Percentiles rank a stretch among this genome's conserved stretches.
Evolutionary conservation across 257 asterid species (phyloP).

Genomic region (Gentiana macrophylla): DNA sequence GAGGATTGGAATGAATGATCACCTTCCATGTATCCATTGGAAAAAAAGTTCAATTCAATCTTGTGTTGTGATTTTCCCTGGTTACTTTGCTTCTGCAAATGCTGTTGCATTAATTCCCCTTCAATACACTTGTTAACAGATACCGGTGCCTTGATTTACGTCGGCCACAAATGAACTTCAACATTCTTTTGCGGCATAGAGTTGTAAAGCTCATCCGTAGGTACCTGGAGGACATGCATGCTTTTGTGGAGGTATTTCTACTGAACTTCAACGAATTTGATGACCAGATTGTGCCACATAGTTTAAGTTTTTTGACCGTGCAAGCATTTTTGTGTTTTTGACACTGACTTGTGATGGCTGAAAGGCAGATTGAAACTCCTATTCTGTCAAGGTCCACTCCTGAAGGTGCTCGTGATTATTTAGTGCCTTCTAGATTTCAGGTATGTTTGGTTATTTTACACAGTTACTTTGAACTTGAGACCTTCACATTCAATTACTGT

Average conservation of each 20-base stretch:
- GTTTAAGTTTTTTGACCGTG: constrained; percentile 6
- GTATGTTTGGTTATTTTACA: constrained; percentile 24
- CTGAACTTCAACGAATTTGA: constrained; percentile 6
- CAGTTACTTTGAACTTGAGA: background rate
- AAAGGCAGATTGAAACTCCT: constrained; percentile 99
- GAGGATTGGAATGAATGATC: background rate
- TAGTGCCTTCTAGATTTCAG: constrained; percentile 99
- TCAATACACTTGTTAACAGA: constrained; percentile 27
- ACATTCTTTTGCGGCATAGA: constrained; percentile 77
- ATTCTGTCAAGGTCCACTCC: constrained; percentile 97
- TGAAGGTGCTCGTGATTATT: constrained; percentile 98
- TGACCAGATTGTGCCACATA: constrained; percentile 1
- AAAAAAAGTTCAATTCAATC: background rate
- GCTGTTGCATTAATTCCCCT: constrained; percentile 8
- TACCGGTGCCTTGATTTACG: constrained; percentile 96
- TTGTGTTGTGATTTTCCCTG: background rate
- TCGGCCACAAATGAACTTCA: constrained; percentile 62
- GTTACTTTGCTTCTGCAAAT: background rate
- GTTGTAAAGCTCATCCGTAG: constrained; percentile 85
- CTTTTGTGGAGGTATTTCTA: constrained; percentile 83
- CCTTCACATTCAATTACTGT: background rate
- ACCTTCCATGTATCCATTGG: background rate
- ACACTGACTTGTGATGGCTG: constrained; percentile 64
- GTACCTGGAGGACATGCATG: constrained; percentile 80
- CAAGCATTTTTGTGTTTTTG: constrained; percentile 32